These are phyloP conservation scores for Termitomyces sp. DNA, from an alignment of 768 basidiomycete genomes.

Conservation along the genomic window DNA sequence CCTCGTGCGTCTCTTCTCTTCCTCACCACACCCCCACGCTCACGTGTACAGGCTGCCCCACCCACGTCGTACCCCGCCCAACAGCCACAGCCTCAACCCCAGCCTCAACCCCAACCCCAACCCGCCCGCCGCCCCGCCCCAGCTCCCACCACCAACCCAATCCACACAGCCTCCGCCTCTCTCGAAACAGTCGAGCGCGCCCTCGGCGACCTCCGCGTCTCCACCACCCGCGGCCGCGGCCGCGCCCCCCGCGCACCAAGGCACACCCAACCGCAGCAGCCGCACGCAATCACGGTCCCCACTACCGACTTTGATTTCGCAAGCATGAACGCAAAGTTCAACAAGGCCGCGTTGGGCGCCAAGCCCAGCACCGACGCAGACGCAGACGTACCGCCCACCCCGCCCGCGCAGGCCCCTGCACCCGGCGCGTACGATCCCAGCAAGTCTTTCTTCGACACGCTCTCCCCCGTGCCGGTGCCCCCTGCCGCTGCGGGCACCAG, in stretches of 20 bases:
- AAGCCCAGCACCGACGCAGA: no score
- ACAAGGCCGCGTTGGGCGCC: slow-evolving; percentile 52
- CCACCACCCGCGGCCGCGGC: slow-evolving; percentile 17
- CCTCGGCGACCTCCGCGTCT: slow-evolving; percentile 45
- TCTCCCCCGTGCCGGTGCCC: slow-evolving; percentile 32
- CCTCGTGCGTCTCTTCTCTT: slow-evolving; percentile 31
- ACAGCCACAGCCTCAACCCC: slow-evolving; percentile 9
- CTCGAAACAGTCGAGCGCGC: slow-evolving; percentile 60
- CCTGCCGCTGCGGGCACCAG: background rate
- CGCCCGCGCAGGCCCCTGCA: no score
- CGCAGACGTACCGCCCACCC: no score
- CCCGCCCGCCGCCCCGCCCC: slow-evolving; percentile 14
- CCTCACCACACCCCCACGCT: background rate
- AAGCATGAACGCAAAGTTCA: slow-evolving; percentile 72
- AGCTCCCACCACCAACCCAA: slow-evolving; percentile 33
- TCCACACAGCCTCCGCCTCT: slow-evolving; percentile 71
- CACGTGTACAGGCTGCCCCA: slow-evolving; percentile 5
- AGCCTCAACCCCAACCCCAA: background rate
- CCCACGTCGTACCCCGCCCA: slow-evolving; percentile 9
- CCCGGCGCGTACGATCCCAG: slow-evolving; percentile 62
- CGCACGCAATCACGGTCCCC: slow-evolving; percentile 50
- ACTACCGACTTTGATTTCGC: slow-evolving; percentile 79
- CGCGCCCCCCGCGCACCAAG: slow-evolving; percentile 6
- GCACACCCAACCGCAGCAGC: background rate
- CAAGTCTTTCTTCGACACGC: slow-evolving; percentile 78